Base-by-base conservation (phyloP, 306 rosid genomes). In the Lathyrus oleraceus region DNA sequence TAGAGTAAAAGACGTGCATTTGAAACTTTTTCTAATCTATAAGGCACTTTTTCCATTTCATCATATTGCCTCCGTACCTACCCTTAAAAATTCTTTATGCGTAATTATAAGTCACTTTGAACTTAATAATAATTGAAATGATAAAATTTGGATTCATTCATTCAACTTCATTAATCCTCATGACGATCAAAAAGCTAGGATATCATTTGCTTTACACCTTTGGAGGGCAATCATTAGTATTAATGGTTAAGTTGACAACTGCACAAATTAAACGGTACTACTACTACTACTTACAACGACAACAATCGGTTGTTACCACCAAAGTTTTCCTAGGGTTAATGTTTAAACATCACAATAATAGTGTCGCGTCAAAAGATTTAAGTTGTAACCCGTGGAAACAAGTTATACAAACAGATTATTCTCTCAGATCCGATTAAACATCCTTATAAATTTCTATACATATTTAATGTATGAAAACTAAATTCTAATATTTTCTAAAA, bases 101-200 rank as follows among this genome's bases (percentile, higher is more conserved):
- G 40, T 71, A 78, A 67, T 82, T 32, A 75, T 82, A 40, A 38
- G 23, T 72, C 65, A 14, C 69, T 76, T 83, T 79, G 80, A 83
- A 83, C 76, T 68, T 72, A 28, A 69, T 71, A 43, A 70, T 38
- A 54, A 61, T 8, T 35, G 21, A 51, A 61, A 82, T 75, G 61
- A 79, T 67, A 30, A 21, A 79, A 36, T 43, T 75, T 79, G 70
- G 79, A 82, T 67, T 67, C 70, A 54, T 72, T 44, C 58, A 67
- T 45, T 74, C 63, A 12, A 11, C 47, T 40, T 53, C 63, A 51
- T 65, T 17, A 38, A 27, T 51, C 65, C 35, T 61, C 20, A 17
- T 73, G 43, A 69, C 48, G 3, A 67, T 64, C 65, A 32, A 69
- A 83, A 83, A 77, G 83, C 25, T 65, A 64, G 2, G 40, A 19